These are phyloP conservation scores for Taphrina betulina DNA, from an alignment of 1,139 yeast genomes.

Conservation along the genomic window DNA sequence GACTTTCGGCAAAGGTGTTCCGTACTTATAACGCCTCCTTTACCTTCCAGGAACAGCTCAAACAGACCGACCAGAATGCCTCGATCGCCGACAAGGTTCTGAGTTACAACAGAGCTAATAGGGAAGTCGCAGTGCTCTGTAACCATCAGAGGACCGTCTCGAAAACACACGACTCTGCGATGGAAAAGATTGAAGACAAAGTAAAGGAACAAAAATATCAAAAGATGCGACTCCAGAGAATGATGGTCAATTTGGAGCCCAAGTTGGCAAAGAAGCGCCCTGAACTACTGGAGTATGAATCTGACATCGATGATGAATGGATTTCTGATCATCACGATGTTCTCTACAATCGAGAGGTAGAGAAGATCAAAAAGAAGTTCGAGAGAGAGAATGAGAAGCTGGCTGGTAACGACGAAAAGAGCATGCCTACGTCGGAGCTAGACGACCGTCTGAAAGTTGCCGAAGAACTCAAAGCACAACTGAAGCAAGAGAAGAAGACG, in stretches of 20 bases:
- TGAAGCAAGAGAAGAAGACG: slow-evolving; percentile 58
- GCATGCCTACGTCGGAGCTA: slow-evolving; percentile 56
- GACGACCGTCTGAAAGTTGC: slow-evolving; percentile 60
- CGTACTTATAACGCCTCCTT: slow-evolving; percentile 96
- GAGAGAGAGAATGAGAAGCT: slow-evolving; percentile 75
- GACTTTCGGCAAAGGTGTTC: slow-evolving; percentile 92
- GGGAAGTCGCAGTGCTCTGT: slow-evolving; percentile 93
- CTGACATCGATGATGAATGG: slow-evolving; percentile 56
- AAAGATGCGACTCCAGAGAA: slow-evolving; percentile 67
- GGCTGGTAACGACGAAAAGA: slow-evolving; percentile 56
- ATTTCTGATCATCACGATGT: slow-evolving; percentile 53
- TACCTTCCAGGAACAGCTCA: slow-evolving; percentile 81
- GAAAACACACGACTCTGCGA: slow-evolving; percentile 75
- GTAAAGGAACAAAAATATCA: slow-evolving; percentile 83
- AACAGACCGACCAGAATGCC: slow-evolving; percentile 76
- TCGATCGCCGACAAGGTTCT: slow-evolving; percentile 84
- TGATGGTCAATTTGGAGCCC: slow-evolving; percentile 67
- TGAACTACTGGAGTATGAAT: slow-evolving; percentile 65
- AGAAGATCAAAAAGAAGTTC: slow-evolving; percentile 63
- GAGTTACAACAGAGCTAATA: slow-evolving; percentile 87
- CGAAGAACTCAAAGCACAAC: slow-evolving; percentile 55
- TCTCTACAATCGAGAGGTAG: slow-evolving; percentile 61
- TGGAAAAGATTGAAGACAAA: slow-evolving; percentile 73
- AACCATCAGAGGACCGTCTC: slow-evolving; percentile 94
- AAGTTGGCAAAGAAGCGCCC: slow-evolving; percentile 51